phyloP scores from a whole-genome alignment of 2,329 filamentous ascomycete genomes.

The Penicillium sp. region DNA sequence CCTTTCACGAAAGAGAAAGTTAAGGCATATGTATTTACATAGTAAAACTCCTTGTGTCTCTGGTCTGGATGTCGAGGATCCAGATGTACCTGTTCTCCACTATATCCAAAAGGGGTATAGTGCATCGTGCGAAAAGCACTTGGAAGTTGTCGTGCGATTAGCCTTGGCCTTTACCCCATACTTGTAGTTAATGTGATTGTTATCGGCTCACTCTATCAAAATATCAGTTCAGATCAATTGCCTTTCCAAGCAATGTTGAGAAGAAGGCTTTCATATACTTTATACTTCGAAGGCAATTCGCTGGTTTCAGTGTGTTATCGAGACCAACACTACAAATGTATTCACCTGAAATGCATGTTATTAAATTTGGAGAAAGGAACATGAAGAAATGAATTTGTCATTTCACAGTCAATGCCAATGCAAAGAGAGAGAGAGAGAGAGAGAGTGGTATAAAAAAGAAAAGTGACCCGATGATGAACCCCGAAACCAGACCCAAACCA shows the following conservation, averaged over 20 bases:
- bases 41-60: no score
- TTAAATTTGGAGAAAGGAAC: not conserved
- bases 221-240: not conserved
- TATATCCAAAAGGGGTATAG: no score
- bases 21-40: no score
- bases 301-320: not conserved
- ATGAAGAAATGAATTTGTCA: not conserved
- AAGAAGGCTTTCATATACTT: not conserved
- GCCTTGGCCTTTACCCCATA: not conserved
- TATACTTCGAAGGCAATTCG: not conserved
- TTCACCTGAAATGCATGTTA: not conserved
- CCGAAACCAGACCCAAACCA: not conserved
- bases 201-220: no score
- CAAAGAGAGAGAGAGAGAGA: slow-evolving; percentile 1
- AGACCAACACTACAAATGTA: no score
- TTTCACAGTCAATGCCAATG: not conserved
- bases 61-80: no score
- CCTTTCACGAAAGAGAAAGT: no score
- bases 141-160: no score
- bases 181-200: not conserved
- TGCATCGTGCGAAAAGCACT: no score
- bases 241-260: not conserved
- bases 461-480: slow-evolving; percentile 5
- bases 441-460: not conserved
- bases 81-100: no score